phyloP scores from a whole-genome alignment of 495 filamentous ascomycete genomes.

The Echria macrotheca region DNA sequence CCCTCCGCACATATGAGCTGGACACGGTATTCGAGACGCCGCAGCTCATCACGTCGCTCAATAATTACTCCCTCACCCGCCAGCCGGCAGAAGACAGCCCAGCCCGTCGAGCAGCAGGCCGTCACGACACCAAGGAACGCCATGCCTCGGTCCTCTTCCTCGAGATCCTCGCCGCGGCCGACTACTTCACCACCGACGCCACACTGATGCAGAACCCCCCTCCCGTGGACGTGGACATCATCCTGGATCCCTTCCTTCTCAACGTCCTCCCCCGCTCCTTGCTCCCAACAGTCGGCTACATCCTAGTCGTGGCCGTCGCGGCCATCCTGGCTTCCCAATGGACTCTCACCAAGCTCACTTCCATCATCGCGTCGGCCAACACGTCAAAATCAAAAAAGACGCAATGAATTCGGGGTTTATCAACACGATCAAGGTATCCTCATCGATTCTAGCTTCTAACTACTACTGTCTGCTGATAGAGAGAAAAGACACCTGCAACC shows the following conservation, averaged over 20 bases:
- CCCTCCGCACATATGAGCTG: slow-evolving; percentile 57
- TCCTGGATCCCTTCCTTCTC: slow-evolving; percentile 78
- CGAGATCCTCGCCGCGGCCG: slow-evolving; percentile 68
- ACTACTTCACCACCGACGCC: slow-evolving; percentile 70
- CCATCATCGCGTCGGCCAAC: neutral
- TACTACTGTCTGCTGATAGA: too few relatives aligned
- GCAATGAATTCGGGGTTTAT: slow-evolving; percentile 23
- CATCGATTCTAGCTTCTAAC: too few relatives aligned
- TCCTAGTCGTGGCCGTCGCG: slow-evolving; percentile 48
- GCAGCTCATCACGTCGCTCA: slow-evolving; percentile 58
- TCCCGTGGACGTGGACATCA: slow-evolving; percentile 73
- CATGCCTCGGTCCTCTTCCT: slow-evolving; percentile 67
- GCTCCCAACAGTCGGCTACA: slow-evolving; percentile 58
- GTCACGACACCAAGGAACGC: too few relatives aligned
- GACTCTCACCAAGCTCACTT: slow-evolving; percentile 31
- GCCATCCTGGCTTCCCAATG: slow-evolving; percentile 42
- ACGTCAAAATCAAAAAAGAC: slow-evolving; percentile 24
- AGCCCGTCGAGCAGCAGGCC: too few relatives aligned
- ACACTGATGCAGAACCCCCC: slow-evolving; percentile 73
- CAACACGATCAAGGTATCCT: too few relatives aligned
- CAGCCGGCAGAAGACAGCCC: slow-evolving; percentile 23
- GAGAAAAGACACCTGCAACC: too few relatives aligned
- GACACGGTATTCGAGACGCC: slow-evolving; percentile 53
- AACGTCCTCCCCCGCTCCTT: slow-evolving; percentile 69
- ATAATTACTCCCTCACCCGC: slow-evolving; percentile 52